Evolutionary conservation across 2,329 filamentous ascomycete species (phyloP).

Genomic region (Penicillium frequentans): DNA sequence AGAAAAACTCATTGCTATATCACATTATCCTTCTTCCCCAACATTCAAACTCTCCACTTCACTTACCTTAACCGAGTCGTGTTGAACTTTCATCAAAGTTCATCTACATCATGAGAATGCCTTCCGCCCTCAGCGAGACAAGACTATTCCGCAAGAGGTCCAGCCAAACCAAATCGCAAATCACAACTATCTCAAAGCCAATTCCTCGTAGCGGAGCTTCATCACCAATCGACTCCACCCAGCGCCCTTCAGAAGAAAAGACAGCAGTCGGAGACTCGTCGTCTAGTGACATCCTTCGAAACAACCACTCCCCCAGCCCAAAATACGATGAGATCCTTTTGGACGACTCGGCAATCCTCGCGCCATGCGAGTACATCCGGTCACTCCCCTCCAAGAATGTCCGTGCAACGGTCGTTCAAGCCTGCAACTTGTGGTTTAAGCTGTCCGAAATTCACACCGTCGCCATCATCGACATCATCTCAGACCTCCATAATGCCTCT

Average conservation of each 20-base stretch:
- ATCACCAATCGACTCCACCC: background rate
- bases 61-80: background rate
- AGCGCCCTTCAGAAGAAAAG: background rate
- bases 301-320: background rate
- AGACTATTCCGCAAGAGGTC: background rate
- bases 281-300: background rate
- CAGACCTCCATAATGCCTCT: background rate
- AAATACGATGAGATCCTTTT: background rate
- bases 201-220: background rate
- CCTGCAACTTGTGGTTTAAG: slow-evolving; percentile 1
- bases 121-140: background rate
- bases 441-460: background rate
- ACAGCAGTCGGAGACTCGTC: background rate
- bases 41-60: background rate
- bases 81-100: background rate
- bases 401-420: background rate
- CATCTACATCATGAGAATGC: background rate
- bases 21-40: background rate
- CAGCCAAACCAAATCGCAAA: background rate
- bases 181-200: background rate
- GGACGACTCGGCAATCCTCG: background rate
- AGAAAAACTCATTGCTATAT: too few relatives aligned
- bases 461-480: background rate
- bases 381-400: slow-evolving; percentile 3
- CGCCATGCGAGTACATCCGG: background rate